phyloP scores from a whole-genome alignment of 108 stramenopile genomes.

The Asterionellopsis glacialis region DNA sequence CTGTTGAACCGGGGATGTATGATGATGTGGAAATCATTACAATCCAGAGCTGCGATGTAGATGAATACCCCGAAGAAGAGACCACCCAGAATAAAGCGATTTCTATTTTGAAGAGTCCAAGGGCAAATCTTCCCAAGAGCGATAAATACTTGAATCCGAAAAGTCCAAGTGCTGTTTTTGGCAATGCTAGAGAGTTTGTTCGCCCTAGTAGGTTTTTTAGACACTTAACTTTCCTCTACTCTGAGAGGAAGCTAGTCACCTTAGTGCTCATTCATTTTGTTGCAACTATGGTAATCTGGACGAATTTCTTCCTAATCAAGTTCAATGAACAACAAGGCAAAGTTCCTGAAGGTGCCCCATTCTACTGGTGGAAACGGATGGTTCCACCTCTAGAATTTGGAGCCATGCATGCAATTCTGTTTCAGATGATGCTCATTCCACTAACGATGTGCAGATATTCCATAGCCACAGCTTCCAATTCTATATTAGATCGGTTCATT shows the following conservation, averaged over 20 bases:
- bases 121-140: too few relatives aligned
- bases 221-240: constrained; percentile 14
- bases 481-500: constrained; percentile 19
- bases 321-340: constrained; percentile 24
- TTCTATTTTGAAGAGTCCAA: too few relatives aligned
- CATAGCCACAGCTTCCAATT: constrained; percentile 26
- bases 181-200: too few relatives aligned
- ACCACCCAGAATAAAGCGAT: too few relatives aligned
- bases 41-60: too few relatives aligned
- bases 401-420: constrained; percentile 47
- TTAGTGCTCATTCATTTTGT: constrained; percentile 18
- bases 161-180: too few relatives aligned
- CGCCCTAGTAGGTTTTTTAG: constrained; percentile 8
- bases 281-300: constrained; percentile 1
- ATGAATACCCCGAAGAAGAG: too few relatives aligned
- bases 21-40: too few relatives aligned
- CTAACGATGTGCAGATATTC: constrained; percentile 36
- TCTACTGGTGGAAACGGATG: constrained; percentile 32
- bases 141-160: too few relatives aligned
- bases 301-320: constrained; percentile 34
- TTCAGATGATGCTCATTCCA: constrained; percentile 45
- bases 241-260: constrained; percentile 17
- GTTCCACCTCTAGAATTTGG: constrained; percentile 47
- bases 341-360: constrained; percentile 27
- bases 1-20: too few relatives aligned